Evolutionary conservation across 768 basidiomycete species (phyloP).

Genomic region (Coprinopsis strossmayeri): DNA sequence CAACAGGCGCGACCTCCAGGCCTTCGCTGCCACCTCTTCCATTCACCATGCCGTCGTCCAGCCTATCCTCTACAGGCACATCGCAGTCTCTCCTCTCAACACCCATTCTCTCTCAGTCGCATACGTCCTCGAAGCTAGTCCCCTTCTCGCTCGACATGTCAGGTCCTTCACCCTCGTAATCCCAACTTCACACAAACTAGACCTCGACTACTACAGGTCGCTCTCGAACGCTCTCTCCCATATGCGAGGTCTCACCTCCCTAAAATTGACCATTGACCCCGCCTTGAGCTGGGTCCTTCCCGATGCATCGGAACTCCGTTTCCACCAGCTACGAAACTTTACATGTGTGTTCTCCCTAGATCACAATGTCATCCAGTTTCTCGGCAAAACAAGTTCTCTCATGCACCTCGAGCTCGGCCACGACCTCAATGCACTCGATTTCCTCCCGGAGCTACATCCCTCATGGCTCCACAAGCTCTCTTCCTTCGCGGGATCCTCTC

Average conservation of each 20-base stretch:
- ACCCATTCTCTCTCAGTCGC: conserved; percentile 40
- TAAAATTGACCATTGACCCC: conserved; percentile 49
- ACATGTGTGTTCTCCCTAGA: conserved; percentile 59
- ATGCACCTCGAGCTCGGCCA: conserved; percentile 52
- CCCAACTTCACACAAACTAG: conserved; percentile 31
- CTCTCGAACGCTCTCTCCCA: conserved; percentile 48
- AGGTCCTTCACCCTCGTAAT: conserved; percentile 54
- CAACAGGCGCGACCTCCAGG: conserved; percentile 32
- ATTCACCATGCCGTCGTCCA: conserved; percentile 44
- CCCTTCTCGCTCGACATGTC: conserved; percentile 55
- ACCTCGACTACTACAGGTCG: conserved; percentile 39
- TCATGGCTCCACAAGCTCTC: conserved; percentile 36
- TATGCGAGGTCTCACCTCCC: conserved; percentile 57
- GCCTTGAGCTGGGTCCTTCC: conserved; percentile 49
- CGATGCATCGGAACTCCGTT: conserved; percentile 23
- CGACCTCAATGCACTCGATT: conserved; percentile 20
- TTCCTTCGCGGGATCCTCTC: conserved; percentile 57
- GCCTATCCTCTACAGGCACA: conserved; percentile 55
- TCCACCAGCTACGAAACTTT: conserved; percentile 47
- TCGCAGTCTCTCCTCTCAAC: conserved; percentile 39
- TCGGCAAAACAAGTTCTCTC: conserved; percentile 47
- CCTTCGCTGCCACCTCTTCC: conserved; percentile 39
- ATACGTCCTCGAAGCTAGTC: conserved; percentile 39
- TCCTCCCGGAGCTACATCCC: conserved; percentile 29
- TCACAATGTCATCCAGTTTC: conserved; percentile 49